phyloP scores from a whole-genome alignment of 1,139 yeast genomes.

The Geotrichum armillariae region DNA sequence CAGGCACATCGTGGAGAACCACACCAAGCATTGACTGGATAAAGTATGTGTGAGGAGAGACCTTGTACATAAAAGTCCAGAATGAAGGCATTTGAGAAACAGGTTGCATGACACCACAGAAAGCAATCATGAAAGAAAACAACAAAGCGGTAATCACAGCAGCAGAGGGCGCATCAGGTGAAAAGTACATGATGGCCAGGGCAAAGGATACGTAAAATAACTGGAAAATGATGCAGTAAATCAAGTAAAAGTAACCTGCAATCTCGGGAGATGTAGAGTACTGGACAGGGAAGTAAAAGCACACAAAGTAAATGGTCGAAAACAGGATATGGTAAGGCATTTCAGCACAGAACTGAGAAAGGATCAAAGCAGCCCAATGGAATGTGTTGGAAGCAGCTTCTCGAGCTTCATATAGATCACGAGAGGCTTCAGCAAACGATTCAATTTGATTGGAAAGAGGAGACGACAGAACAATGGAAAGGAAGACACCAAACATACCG shows the following conservation, averaged over 20 bases:
- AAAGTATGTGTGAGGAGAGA: conserved; percentile 65
- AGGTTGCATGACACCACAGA: conserved; percentile 68
- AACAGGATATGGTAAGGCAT: conserved; percentile 56
- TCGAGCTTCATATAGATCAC: conserved; percentile 61
- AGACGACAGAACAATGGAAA: conserved; percentile 50
- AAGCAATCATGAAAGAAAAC: conserved; percentile 52
- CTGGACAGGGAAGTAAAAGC: conserved; percentile 58
- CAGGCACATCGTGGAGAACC: conserved; percentile 54
- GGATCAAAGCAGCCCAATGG: conserved; percentile 59
- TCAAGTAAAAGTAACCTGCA: conserved; percentile 58
- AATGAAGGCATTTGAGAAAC: conserved; percentile 59
- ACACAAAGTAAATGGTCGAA: conserved; percentile 53
- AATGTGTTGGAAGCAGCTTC: conserved; percentile 65
- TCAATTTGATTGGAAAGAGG: conserved; percentile 60
- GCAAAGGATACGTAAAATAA: conserved; percentile 57
- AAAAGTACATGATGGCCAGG: conserved; percentile 52
- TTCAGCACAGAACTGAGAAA: conserved; percentile 54
- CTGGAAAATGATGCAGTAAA: conserved; percentile 56
- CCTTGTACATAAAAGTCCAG: conserved; percentile 64
- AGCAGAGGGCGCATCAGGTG: conserved; percentile 66
- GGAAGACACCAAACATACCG: conserved; percentile 52
- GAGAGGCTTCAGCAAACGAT: conserved; percentile 53
- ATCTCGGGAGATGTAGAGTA: conserved; percentile 47
- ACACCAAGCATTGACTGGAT: conserved; percentile 54
- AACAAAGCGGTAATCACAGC: conserved; percentile 55